Base-by-base conservation (phyloP, 208 protist species). In the Balamuthia mandrillaris region DNA sequence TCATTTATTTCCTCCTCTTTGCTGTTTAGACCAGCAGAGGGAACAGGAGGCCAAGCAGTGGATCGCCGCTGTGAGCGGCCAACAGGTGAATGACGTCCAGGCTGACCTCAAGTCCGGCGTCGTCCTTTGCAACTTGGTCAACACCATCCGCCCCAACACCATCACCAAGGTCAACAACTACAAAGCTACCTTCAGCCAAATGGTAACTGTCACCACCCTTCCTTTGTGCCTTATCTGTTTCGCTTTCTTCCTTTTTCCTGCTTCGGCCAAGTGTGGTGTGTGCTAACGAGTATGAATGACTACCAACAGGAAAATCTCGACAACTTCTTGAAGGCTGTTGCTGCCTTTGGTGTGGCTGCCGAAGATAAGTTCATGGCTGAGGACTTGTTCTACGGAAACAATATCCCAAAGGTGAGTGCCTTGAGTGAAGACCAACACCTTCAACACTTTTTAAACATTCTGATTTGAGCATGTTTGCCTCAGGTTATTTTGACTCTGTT, bases 101-200 rank as follows among this genome's bases (percentile, higher is more conserved):
- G n/a, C 66, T 18, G 66, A 75, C 21, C 41, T 75, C 18, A 75
- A 75, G 41, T 39, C 12, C 29, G 66, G 66, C n/a, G 66, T 75
- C 16, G 66, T 75, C 41, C 66, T 75, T 4, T 75, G 66, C 66
- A 75, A 75, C 42, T 44, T 75, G 1, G 66, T 75, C 41, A 75
- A 75, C 35, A 44, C 24, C 18, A 75, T 75, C 21, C 66, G 66
- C 41, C 66, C 66, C 41, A 75, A 75, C 66, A 75, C 66, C 66
- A 75, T 75, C 41, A 24, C 52, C 41, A 75, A 75, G 66, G 52
- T 75, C 41, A 75, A 75, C 66, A 75, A 37, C 66, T 75, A 75
- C 66, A 75, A 75, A n/a, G 66, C 66, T 27, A 44, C 66, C 21
- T 75, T 54, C 42, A 37, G 66, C 21, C 66, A 75, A 27, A 75